Evolutionary conservation across 352 stramenopile genomes (phyloP).

Genomic region (Phytophthora litchii): DNA sequence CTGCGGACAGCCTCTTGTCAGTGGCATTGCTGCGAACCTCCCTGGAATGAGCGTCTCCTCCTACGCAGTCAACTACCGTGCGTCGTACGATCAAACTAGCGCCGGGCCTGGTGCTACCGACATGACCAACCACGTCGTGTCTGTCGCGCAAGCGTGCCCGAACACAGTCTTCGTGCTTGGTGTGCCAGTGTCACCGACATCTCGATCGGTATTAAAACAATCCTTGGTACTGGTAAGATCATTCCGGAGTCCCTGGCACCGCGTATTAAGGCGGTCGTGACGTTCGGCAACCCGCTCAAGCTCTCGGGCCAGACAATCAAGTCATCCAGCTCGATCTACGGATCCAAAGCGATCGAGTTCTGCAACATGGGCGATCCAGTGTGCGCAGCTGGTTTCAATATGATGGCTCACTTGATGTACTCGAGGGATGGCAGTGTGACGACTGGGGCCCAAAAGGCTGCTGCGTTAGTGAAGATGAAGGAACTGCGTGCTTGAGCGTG

Average conservation of each 20-base stretch:
- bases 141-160: constrained; percentile 33
- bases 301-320: constrained; percentile 35
- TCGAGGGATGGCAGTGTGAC: constrained; percentile 33
- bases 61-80: constrained; percentile 41
- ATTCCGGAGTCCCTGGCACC: constrained; percentile 30
- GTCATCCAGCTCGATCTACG: constrained; percentile 32
- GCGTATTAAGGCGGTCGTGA: constrained; percentile 43
- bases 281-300: constrained; percentile 43
- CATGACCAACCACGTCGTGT: constrained; percentile 41
- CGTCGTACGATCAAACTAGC: constrained; percentile 29
- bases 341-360: constrained; percentile 37
- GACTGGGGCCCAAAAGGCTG: constrained; percentile 30
- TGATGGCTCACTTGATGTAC: constrained; percentile 37
- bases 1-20: constrained; percentile 36
- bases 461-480: constrained; percentile 13
- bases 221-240: constrained; percentile 22
- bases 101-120: constrained; percentile 37
- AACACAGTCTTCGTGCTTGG: constrained; percentile 38
- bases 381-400: constrained; percentile 37
- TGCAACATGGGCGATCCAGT: constrained; percentile 41
- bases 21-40: constrained; percentile 33
- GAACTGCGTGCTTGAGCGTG: constrained; percentile 6
- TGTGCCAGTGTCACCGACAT: constrained; percentile 41
- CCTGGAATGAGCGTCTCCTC: constrained; percentile 39
- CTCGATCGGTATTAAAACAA: constrained; percentile 35